These are phyloP conservation scores for Perilla frutescens DNA, from an alignment of 257 asterid species.

Conservation along the genomic window DNA sequence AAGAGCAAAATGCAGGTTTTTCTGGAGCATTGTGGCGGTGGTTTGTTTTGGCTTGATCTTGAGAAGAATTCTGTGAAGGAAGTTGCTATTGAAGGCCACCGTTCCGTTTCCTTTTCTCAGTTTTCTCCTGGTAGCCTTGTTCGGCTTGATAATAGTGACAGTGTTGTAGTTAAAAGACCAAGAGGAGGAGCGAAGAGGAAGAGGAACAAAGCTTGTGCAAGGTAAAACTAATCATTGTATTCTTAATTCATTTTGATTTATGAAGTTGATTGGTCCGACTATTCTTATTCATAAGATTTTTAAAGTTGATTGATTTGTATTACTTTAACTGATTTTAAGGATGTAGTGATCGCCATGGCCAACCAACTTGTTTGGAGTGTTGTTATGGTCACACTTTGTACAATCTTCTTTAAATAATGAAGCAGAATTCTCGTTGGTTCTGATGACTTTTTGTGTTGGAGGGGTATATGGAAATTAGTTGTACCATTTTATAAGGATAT, in stretches of 20 bases:
- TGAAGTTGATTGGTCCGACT: background rate
- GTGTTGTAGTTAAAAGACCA: background rate
- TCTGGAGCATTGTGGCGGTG: background rate
- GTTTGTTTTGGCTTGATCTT: slow-evolving; percentile 8
- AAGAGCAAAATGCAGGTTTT: background rate
- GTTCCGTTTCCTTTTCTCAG: background rate
- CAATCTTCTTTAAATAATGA: too few species aligned
- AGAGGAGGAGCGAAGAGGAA: background rate
- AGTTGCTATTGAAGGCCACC: background rate
- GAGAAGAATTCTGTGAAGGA: background rate
- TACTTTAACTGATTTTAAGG: too few species aligned
- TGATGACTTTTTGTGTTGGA: background rate
- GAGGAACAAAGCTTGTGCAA: background rate
- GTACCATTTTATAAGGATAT: too few species aligned
- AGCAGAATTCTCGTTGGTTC: too few species aligned
- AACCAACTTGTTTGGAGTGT: background rate
- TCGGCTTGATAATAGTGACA: background rate
- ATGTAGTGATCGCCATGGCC: too few species aligned
- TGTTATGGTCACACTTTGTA: too few species aligned
- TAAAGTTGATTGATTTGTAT: background rate
- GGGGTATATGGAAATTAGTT: background rate
- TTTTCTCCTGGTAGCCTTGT: background rate
- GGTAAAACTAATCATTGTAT: background rate
- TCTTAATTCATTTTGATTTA: background rate
- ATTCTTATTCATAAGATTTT: background rate